These are phyloP conservation scores for Stropharia rugosoannulata DNA, from an alignment of 768 basidiomycete genomes.

Conservation along the genomic window DNA sequence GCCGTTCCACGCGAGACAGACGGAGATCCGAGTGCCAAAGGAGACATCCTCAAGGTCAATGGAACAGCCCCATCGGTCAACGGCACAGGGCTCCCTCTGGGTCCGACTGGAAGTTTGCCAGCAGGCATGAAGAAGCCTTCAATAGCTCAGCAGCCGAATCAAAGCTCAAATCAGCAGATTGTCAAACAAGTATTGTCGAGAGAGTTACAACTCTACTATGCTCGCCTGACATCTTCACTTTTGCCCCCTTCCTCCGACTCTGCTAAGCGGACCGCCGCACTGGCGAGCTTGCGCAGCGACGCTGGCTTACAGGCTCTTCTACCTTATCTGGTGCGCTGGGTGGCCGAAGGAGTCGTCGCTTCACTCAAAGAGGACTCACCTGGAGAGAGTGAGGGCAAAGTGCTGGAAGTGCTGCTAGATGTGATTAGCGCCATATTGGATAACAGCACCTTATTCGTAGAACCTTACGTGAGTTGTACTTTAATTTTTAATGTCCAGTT, in stretches of 20 bases:
- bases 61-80: conserved; percentile 22
- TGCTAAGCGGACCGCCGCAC: conserved; percentile 81
- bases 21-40: conserved; percentile 24
- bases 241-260: conserved; percentile 68
- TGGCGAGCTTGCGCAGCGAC: conserved; percentile 86
- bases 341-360: conserved; percentile 81
- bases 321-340: conserved; percentile 94
- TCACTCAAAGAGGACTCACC: conserved; percentile 58
- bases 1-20: conserved; percentile 59
- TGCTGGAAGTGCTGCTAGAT: conserved; percentile 81
- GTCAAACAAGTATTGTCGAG: conserved; percentile 92
- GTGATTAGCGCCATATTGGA: conserved; percentile 83
- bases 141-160: conserved; percentile 22
- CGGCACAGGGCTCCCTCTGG: conserved; percentile 21
- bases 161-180: conserved; percentile 66
- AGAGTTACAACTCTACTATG: conserved; percentile 94
- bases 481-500: neutral
- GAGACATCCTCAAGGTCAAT: conserved; percentile 27
- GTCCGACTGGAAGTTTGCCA: conserved; percentile 20
- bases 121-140: conserved; percentile 31
- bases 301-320: conserved; percentile 89
- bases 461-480: conserved; percentile 82
- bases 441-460: conserved; percentile 88
- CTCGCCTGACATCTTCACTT: conserved; percentile 82
- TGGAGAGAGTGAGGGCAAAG: conserved; percentile 63